Percentiles rank a stretch among this genome's conserved stretches.
phyloP scores from a whole-genome alignment of 192 early-diverging fungal species.

The Oehlia diaphana region DNA sequence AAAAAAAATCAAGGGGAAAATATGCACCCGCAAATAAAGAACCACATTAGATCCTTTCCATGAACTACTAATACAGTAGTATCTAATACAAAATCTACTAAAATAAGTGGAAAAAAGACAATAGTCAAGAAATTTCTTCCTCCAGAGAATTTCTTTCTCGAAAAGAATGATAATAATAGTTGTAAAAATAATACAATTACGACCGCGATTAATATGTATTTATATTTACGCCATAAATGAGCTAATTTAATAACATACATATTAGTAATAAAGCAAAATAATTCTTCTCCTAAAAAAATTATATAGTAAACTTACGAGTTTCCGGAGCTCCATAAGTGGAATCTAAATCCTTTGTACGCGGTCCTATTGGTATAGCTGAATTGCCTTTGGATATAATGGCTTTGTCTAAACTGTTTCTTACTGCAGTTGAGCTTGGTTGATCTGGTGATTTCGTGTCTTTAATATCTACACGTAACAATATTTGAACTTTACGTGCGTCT shows the following conservation, averaged over 20 bases:
- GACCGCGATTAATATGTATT: neutral
- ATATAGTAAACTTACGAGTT: neutral
- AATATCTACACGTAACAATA: constrained; percentile 1
- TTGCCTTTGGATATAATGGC: neutral
- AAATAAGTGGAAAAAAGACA: neutral
- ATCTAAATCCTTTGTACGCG: neutral
- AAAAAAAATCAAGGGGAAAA: neutral
- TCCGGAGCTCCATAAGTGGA: neutral
- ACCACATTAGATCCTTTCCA: neutral
- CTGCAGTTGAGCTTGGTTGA: neutral
- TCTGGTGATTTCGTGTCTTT: neutral
- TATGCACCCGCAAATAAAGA: neutral
- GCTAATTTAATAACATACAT: neutral
- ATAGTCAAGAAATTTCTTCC: neutral
- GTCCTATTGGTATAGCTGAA: neutral
- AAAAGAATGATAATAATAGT: neutral
- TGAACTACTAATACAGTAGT: neutral
- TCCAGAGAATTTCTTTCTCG: neutral
- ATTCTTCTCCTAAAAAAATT: too few species aligned
- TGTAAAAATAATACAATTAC: neutral
- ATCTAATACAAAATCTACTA: neutral
- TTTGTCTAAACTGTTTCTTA: neutral
- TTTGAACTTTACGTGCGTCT: neutral
- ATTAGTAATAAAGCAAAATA: neutral
- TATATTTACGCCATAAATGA: neutral